Conservation (phyloP, 352 stramenopile genomes). For the Pythium pyrilobum region DNA sequence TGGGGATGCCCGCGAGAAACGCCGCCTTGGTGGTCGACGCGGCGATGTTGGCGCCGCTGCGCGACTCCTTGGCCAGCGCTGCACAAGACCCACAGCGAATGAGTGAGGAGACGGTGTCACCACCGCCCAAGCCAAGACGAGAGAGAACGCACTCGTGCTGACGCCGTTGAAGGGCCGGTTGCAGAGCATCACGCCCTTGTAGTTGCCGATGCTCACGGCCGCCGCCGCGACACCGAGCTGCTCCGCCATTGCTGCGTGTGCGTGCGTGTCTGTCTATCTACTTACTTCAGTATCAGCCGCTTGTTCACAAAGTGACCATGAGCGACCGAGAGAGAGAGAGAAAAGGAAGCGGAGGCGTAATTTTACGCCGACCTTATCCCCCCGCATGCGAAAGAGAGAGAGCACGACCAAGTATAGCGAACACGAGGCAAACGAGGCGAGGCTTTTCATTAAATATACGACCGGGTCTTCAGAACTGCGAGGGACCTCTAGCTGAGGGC, state of each 20-base stretch:
- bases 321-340: too few species aligned
- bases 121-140: neutral
- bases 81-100: neutral
- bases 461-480: conserved; percentile 7
- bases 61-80: conserved; percentile 56
- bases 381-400: neutral
- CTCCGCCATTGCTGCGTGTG: conserved; percentile 16
- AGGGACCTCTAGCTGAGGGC: conserved; percentile 8
- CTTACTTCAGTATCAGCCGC: neutral
- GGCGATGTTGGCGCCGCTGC: conserved; percentile 30
- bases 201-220: conserved; percentile 91
- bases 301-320: too few species aligned
- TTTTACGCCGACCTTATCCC: too few species aligned
- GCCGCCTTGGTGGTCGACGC: conserved; percentile 54
- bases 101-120: neutral
- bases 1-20: conserved; percentile 67
- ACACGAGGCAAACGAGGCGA: conserved; percentile 8
- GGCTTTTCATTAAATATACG: conserved; percentile 30
- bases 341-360: too few species aligned
- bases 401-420: conserved; percentile 4
- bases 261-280: neutral
- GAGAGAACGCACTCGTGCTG: conserved; percentile 42
- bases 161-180: conserved; percentile 91
- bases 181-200: conserved; percentile 95
- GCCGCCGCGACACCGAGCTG: conserved; percentile 21